Base-by-base conservation (phyloP, 148 eudicot species). In the Arbutus unedo region DNA sequence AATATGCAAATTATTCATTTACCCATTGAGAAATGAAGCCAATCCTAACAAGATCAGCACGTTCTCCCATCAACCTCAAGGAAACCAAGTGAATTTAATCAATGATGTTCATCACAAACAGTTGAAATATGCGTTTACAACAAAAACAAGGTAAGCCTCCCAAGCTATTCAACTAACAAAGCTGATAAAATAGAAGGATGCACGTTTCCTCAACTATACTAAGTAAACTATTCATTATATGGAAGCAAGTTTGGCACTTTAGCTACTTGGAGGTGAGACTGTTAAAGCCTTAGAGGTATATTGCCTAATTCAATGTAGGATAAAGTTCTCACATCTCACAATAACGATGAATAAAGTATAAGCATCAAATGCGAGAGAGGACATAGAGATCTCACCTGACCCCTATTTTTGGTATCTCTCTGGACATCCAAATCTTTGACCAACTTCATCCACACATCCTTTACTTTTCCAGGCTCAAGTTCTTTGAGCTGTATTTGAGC, bases 381-480 rank as follows among this genome's bases (percentile, higher is more conserved):
- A 11, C 2, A 6, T 6, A 49, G 53, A 53, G n/a, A 73, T 83
- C 83, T 91, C 85, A 96, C 99, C 97, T 93, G 90, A 11, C 99
- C 99, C 89, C 99, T 90, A 82, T 96, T 86, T 90, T 96, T 96
- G 55, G 76, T 89, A 89, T 96, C 98, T 85, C 98, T 92, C 85
- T 94, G 98, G 77, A 94, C 74, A 68, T 92, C 98, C 88, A 96
- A 89, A 88, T 96, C 99, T 89, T 96, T 96, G 38, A 96, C 99
- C 83, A 96, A 88, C 77, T 89, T 94, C 87, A 96, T 78, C 99
- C 99, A 96, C 74, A 94, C 91, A 84, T 93, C 98, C 84, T 93
- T 94, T 82, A 94, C 93, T 87, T 96, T 96, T 78, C 98, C 99
- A 83, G 99, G 97, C 85, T 91, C 97, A 60, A 96, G 97, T 78